These are phyloP conservation scores for Ceratobasidium theobromae DNA, from an alignment of 1,284 basidiomycete genomes.

Conservation along the genomic window DNA sequence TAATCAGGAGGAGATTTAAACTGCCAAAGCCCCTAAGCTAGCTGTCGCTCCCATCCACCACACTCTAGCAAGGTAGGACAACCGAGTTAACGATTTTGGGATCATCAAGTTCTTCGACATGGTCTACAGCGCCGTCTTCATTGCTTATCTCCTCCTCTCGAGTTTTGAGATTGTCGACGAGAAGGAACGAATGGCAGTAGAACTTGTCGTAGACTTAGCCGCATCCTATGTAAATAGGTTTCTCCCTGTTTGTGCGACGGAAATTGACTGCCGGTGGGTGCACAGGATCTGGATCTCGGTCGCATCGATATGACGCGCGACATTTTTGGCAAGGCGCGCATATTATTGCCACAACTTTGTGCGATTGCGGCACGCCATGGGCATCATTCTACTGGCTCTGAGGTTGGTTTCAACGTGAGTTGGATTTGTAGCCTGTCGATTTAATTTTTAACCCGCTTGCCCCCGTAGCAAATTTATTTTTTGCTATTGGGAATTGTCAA, in stretches of 20 bases:
- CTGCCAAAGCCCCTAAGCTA: no score
- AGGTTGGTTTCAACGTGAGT: slow-evolving; percentile 16
- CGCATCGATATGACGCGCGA: slow-evolving; percentile 19
- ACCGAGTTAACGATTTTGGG: background rate
- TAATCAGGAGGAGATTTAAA: no score
- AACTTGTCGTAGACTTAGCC: slow-evolving; percentile 16
- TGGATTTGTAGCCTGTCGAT: background rate
- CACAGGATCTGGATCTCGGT: background rate
- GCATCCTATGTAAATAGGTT: slow-evolving; percentile 2
- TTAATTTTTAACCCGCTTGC: background rate
- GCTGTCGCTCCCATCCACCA: background rate
- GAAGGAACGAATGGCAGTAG: slow-evolving; percentile 18
- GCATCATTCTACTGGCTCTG: background rate
- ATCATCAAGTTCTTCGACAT: background rate
- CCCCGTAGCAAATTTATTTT: background rate
- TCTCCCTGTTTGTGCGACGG: background rate
- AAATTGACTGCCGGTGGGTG: background rate
- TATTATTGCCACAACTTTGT: slow-evolving; percentile 4
- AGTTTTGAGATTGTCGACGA: slow-evolving; percentile 7
- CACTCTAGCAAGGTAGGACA: background rate
- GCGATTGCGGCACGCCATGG: slow-evolving; percentile 1
- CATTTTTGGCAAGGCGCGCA: slow-evolving; percentile 9
- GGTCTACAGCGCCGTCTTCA: slow-evolving; percentile 27
- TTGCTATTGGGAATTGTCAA: slow-evolving; percentile 14
- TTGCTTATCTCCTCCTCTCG: slow-evolving; percentile 20